A percentile compares a stretch with the other conserved stretches of the same genome.
Conservation (phyloP, 768 basidiomycete species). For the Goffeauzyma gilvescens region DNA sequence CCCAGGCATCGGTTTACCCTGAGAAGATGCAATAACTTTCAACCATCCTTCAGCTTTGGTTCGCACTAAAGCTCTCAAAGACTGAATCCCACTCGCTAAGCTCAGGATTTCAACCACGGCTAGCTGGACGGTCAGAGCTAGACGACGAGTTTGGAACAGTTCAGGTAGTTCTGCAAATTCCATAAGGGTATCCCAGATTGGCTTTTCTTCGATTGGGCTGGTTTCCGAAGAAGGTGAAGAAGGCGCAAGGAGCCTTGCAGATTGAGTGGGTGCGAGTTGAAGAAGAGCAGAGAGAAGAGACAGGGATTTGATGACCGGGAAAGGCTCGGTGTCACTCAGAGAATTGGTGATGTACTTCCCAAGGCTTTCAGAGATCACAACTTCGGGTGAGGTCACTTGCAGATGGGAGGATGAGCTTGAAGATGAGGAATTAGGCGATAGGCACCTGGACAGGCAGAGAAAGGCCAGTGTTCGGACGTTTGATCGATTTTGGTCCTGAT, state of each 20-base stretch:
- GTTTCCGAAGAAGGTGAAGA: conserved; percentile 51
- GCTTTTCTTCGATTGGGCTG: too few relatives aligned
- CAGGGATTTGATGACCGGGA: conserved; percentile 39
- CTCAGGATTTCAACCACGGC: not conserved
- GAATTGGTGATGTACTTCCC: not conserved
- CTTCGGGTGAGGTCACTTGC: too few relatives aligned
- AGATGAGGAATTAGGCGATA: too few relatives aligned
- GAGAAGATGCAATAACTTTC: not conserved
- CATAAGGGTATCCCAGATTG: not conserved
- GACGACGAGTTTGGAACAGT: not conserved
- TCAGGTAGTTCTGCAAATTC: not conserved
- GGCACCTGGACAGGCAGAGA: too few relatives aligned
- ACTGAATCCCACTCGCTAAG: not conserved
- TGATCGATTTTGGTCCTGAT: too few relatives aligned
- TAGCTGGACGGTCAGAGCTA: not conserved
- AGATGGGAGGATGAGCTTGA: too few relatives aligned
- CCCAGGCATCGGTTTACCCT: not conserved
- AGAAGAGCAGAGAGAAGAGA: conserved; percentile 61
- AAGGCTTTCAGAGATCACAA: too few relatives aligned
- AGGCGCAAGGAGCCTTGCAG: too few relatives aligned
- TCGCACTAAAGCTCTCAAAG: not conserved
- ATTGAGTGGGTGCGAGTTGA: conserved; percentile 57
- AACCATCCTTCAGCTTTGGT: not conserved
- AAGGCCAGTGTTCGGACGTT: too few relatives aligned
- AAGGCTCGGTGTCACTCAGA: conserved; percentile 33